Conservation (phyloP, 106 monocot species). For the Acanthochlamys bracteata region DNA sequence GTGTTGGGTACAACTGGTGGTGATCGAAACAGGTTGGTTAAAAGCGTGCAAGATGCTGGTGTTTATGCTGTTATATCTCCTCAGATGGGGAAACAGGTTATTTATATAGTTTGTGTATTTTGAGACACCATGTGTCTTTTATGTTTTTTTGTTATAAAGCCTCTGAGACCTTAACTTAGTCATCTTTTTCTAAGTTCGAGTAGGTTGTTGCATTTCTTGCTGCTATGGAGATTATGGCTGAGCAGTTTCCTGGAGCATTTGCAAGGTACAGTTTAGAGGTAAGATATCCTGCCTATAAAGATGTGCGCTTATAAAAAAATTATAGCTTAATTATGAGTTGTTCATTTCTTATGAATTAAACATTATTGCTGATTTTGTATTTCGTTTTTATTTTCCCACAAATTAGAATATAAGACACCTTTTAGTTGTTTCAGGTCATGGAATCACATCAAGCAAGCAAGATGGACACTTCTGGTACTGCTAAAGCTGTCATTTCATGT, state of each 20-base stretch:
- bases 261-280: constrained; percentile 69
- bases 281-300: neutral
- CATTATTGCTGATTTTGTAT: neutral
- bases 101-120: neutral
- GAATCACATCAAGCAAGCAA: constrained; percentile 94
- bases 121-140: neutral
- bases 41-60: constrained; percentile 67
- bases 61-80: constrained; percentile 90
- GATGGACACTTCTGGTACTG: constrained; percentile 76
- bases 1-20: constrained; percentile 96
- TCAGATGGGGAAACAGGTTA: constrained; percentile 92
- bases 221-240: constrained; percentile 90
- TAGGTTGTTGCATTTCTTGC: constrained; percentile 98
- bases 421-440: constrained; percentile 40
- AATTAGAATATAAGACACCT: neutral
- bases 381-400: neutral
- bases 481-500: constrained; percentile 76
- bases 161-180: neutral
- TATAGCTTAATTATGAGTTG: neutral
- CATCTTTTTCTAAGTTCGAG: constrained; percentile 8
- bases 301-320: neutral
- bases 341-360: neutral
- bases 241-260: constrained; percentile 92
- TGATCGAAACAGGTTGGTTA: constrained; percentile 47
- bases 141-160: neutral